A percentile compares a stretch with the other conserved stretches of the same genome.
These are phyloP conservation scores for Sclerotinia subarctica DNA, from an alignment of 2,329 filamentous ascomycete species.

Conservation along the genomic window DNA sequence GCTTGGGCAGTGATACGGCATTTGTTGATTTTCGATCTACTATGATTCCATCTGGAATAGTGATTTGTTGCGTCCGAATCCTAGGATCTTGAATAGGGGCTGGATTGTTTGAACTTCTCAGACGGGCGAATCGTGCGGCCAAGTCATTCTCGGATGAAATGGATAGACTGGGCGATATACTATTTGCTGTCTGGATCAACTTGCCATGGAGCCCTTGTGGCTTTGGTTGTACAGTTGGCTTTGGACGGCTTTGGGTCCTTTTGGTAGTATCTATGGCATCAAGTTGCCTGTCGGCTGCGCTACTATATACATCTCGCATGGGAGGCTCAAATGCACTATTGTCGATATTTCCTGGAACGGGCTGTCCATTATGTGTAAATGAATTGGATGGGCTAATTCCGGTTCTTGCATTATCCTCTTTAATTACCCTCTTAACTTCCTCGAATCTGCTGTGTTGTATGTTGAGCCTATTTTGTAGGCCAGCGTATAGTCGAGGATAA, in stretches of 20 bases:
- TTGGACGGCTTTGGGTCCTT: constrained; percentile 17
- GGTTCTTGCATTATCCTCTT: constrained; percentile 60
- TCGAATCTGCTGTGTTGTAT: constrained; percentile 51
- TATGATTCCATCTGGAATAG: constrained; percentile 38
- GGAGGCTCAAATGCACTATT: constrained; percentile 21
- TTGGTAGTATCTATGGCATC: not conserved
- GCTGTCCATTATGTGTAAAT: not conserved
- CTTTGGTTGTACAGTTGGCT: constrained; percentile 58
- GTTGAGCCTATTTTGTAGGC: constrained; percentile 51
- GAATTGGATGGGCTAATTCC: constrained; percentile 45
- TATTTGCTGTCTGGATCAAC: constrained; percentile 44
- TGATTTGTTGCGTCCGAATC: constrained; percentile 49
- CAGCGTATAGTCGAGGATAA: constrained; percentile 47
- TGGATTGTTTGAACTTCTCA: constrained; percentile 43
- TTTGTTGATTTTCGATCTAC: constrained; percentile 13
- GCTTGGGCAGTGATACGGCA: constrained; percentile 7
- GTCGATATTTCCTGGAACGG: constrained; percentile 17
- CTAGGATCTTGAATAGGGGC: constrained; percentile 51
- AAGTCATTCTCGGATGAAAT: constrained; percentile 46
- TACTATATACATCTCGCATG: not conserved
- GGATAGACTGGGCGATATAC: constrained; percentile 31
- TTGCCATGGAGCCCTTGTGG: constrained; percentile 65
- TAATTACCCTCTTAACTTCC: constrained; percentile 57
- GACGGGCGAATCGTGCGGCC: constrained; percentile 54
- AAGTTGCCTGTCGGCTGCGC: not conserved